phyloP scores from a whole-genome alignment of 1,139 yeast species.

The Entelexis paramagnoliae region DNA sequence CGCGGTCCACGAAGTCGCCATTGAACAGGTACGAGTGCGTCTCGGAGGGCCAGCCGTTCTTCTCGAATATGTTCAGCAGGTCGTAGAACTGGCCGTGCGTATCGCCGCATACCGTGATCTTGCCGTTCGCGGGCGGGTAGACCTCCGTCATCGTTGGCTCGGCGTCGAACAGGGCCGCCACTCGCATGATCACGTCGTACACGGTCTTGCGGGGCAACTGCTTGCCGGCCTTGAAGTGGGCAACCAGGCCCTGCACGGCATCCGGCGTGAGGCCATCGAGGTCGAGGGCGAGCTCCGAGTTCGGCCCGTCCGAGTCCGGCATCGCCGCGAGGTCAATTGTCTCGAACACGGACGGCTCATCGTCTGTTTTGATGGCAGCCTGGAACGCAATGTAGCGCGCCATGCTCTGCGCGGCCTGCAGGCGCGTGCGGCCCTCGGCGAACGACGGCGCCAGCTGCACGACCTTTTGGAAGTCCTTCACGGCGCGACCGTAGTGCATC shows the following conservation, averaged over 20 bases:
- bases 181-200: slow-evolving; percentile 70
- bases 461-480: slow-evolving; percentile 56
- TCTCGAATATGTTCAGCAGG: slow-evolving; percentile 63
- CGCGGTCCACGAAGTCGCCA: slow-evolving; percentile 97
- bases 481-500: slow-evolving; percentile 64
- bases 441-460: slow-evolving; percentile 60
- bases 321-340: slow-evolving; percentile 39
- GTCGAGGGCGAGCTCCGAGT: slow-evolving; percentile 10
- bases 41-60: slow-evolving; percentile 59
- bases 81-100: slow-evolving; percentile 97
- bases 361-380: slow-evolving; percentile 71
- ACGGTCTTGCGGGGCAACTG: slow-evolving; percentile 70
- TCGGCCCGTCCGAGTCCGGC: slow-evolving; percentile 28
- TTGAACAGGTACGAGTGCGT: slow-evolving; percentile 73
- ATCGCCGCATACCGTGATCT: slow-evolving; percentile 85
- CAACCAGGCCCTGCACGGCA: slow-evolving; percentile 51
- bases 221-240: slow-evolving; percentile 61
- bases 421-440: slow-evolving; percentile 51
- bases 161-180: slow-evolving; percentile 48
- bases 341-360: slow-evolving; percentile 38
- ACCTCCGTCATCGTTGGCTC: slow-evolving; percentile 74
- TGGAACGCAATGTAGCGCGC: slow-evolving; percentile 73
- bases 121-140: slow-evolving; percentile 25
- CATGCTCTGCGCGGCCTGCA: slow-evolving; percentile 54
- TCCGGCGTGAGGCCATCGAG: slow-evolving; percentile 49